phyloP scores from a whole-genome alignment of 169 alveolate genomes.

The Ichthyophthirius multifiliis region DNA sequence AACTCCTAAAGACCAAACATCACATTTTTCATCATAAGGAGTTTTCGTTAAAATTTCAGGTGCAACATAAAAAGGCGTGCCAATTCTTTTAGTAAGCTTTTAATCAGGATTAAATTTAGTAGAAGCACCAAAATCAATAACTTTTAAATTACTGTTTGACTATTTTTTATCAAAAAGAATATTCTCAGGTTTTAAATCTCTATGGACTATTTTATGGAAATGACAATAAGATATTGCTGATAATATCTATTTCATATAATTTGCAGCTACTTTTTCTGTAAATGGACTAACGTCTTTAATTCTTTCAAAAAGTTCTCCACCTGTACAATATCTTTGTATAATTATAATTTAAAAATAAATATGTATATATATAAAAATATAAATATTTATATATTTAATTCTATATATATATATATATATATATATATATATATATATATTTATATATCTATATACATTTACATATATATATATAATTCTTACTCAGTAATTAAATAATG shows the following conservation, averaged over 20 bases:
- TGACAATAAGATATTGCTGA: constrained; percentile 77
- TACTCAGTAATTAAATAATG: constrained; percentile 74
- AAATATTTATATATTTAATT: no score
- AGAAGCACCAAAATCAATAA: constrained; percentile 43
- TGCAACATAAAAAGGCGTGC: constrained; percentile 69
- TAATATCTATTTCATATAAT: constrained; percentile 65
- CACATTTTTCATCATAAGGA: constrained; percentile 45
- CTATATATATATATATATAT: no score
- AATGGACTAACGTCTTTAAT: constrained; percentile 50
- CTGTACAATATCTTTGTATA: constrained; percentile 49
- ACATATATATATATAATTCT: background rate
- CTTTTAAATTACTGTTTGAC: constrained; percentile 21
- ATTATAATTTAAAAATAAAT: constrained; percentile 71
- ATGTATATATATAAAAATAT: no score
- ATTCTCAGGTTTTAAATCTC: constrained; percentile 87
- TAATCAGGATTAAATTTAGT: constrained; percentile 8
- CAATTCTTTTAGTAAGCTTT: constrained; percentile 61
- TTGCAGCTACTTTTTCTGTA: constrained; percentile 80
- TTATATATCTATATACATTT: background rate
- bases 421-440: no score
- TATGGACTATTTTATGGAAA: constrained; percentile 68
- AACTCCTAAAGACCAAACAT: constrained; percentile 47
- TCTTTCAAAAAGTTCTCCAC: constrained; percentile 78
- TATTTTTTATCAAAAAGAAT: constrained; percentile 60
- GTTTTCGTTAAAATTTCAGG: constrained; percentile 28